A percentile compares a stretch with the other conserved stretches of the same genome.
Evolutionary conservation across 2,329 filamentous ascomycete genomes (phyloP).

Genomic region (Penicillium sp.): DNA sequence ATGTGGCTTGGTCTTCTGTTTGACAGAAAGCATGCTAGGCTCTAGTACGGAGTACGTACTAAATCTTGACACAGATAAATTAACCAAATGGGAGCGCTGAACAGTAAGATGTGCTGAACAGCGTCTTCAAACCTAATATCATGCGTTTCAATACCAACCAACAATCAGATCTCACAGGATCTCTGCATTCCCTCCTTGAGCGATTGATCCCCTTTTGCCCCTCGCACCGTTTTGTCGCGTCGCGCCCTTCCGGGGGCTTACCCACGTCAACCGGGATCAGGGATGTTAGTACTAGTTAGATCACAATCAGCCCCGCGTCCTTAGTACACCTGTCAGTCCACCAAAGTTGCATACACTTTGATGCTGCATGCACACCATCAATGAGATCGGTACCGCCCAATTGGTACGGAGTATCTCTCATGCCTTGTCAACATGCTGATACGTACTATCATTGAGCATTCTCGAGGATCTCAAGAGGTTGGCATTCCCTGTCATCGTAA

Average conservation of each 20-base stretch:
- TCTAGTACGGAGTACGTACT: no score
- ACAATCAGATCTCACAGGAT: neutral
- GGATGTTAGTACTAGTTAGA: slow-evolving; percentile 1
- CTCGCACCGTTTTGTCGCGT: neutral
- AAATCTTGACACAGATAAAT: neutral
- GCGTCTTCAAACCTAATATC: neutral
- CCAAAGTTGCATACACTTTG: neutral
- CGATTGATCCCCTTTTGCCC: neutral
- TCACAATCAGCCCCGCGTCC: neutral
- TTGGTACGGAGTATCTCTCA: slow-evolving; percentile 2
- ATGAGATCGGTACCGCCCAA: slow-evolving; percentile 1
- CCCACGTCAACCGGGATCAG: slow-evolving; percentile 2
- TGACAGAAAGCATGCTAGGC: no score
- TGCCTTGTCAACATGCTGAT: neutral
- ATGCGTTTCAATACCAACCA: neutral
- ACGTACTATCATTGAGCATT: neutral
- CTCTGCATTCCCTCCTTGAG: neutral
- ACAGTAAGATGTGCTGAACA: no score
- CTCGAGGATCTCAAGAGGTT: neutral
- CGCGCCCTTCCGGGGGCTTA: neutral
- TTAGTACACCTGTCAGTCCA: neutral
- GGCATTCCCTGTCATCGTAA: slow-evolving; percentile 33
- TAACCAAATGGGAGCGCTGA: no score
- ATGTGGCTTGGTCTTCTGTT: neutral
- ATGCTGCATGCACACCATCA: neutral